Base-by-base conservation (phyloP, 495 filamentous ascomycete genomes). In the Collariella sp. region DNA sequence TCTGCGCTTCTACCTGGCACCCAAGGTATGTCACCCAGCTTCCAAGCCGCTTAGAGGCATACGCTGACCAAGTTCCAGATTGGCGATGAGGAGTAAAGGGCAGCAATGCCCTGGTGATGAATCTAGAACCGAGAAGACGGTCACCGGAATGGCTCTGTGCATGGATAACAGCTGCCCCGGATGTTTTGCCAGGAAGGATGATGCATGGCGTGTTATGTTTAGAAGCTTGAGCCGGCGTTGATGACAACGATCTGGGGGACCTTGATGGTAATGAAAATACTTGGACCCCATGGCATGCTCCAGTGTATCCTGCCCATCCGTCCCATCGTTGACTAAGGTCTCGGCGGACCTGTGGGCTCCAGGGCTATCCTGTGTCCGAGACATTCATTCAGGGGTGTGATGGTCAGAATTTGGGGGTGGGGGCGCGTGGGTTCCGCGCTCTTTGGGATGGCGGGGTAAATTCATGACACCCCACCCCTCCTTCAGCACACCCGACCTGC, bases 1-100 rank as follows among this genome's bases (percentile, higher is more conserved):
- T 68, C 72, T 98, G 67, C 78, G 94, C 58, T 99, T 96, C 82
- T 99, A 96, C 72, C 83, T 99, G 50, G 93, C 93, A 60, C 93
- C 93, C 48, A 99, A 99, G 90, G 87, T 89, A 72, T 43, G 78
- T 26, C 2, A 33, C 3, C 13, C 31, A 38, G 12, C 31, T 34
- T 40, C 4, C 34, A 16, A 22, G 40, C 16, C 26, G 9, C 26
- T 12, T 16, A n/a, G 13, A 5, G n/a, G 31, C 24, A 3, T 18
- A 18, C 10, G 18, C 24, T 19, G 11, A 18, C 55, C 66, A 55
- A 61, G 41, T 19, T 23, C 34, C 59, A 91, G 87, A 91, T 96
- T 68, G 90, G 91, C 49, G 91, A 96, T 53, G 88, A 95, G 61
- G 88, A 95, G 71, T 94, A 84, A 15, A 73, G 7, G 46, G 40